A percentile compares a stretch with the other conserved stretches of the same genome.
Evolutionary conservation across 2,329 filamentous ascomycete genomes (phyloP).

Genomic region (Botryosphaeria dothidea): DNA sequence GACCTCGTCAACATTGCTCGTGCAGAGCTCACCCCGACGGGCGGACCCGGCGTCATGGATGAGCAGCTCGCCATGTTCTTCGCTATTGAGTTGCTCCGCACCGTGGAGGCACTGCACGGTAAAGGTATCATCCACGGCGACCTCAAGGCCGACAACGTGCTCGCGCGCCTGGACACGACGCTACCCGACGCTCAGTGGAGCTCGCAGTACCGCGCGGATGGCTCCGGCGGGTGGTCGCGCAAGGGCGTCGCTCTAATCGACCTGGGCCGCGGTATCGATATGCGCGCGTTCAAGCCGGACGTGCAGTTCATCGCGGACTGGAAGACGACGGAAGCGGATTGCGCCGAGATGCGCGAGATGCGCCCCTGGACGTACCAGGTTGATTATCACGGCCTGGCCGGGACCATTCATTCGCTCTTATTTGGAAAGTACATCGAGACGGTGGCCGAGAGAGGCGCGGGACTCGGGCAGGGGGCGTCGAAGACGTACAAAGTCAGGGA

Average conservation of each 20-base stretch:
- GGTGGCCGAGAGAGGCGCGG: conserved; percentile 44
- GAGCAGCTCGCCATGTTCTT: conserved; percentile 95
- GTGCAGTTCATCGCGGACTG: conserved; percentile 95
- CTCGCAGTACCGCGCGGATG: conserved; percentile 70
- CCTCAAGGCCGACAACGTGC: conserved; percentile 92
- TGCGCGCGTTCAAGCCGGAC: conserved; percentile 74
- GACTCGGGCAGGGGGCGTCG: conserved; percentile 56
- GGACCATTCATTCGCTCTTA: conserved; percentile 81
- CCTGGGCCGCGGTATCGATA: conserved; percentile 92
- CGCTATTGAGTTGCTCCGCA: conserved; percentile 84
- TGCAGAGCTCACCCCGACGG: conserved; percentile 54
- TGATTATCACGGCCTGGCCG: conserved; percentile 91
- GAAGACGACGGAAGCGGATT: conserved; percentile 85
- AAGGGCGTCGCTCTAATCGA: conserved; percentile 89
- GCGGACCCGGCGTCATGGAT: conserved; percentile 70
- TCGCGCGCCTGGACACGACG: conserved; percentile 71
- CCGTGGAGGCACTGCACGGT: conserved; percentile 80
- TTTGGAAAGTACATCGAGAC: conserved; percentile 97
- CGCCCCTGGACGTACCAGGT: conserved; percentile 97
- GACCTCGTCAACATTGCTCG: conserved; percentile 89
- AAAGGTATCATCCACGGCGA: conserved; percentile 86
- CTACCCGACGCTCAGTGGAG: conserved; percentile 45
- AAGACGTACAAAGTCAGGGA: conserved; percentile 81
- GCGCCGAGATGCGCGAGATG: conserved; percentile 91
- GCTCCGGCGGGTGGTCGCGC: conserved; percentile 73